Percentiles rank a stretch among this genome's conserved stretches.
phyloP scores from a whole-genome alignment of 192 early-diverging fungal genomes.

The Coemansia biformis region DNA sequence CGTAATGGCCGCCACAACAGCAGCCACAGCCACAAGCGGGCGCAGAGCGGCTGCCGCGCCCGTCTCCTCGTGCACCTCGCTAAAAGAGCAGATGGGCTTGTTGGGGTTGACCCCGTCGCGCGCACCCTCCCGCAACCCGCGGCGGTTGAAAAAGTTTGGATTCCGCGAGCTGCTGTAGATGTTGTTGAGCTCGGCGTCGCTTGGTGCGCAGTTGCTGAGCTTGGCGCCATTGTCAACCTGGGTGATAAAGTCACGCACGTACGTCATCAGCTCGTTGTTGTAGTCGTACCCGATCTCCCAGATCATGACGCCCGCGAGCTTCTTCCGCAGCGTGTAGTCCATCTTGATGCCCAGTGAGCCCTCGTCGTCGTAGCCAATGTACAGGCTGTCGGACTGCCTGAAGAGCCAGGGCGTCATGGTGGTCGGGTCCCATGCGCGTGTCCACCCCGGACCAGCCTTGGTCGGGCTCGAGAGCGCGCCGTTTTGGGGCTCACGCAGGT shows the following conservation, averaged over 20 bases:
- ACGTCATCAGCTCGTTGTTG: constrained; percentile 57
- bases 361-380: constrained; percentile 70
- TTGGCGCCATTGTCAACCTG: constrained; percentile 22
- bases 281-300: constrained; percentile 70
- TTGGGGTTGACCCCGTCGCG: constrained; percentile 7
- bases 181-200: constrained; percentile 27
- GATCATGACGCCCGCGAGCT: constrained; percentile 68
- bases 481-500: constrained; percentile 53
- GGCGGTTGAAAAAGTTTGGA: constrained; percentile 42
- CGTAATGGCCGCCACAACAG: too few relatives aligned
- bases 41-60: neutral
- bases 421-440: constrained; percentile 58
- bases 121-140: constrained; percentile 3
- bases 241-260: constrained; percentile 44
- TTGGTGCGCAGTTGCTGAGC: constrained; percentile 37
- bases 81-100: constrained; percentile 36
- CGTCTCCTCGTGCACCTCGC: constrained; percentile 4
- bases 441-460: constrained; percentile 53
- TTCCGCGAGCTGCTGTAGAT: constrained; percentile 34
- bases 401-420: constrained; percentile 75
- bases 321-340: constrained; percentile 54
- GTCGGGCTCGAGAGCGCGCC: constrained; percentile 43
- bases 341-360: constrained; percentile 62
- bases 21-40: too few relatives aligned
- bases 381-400: constrained; percentile 53